Evolutionary conservation across 208 protist species (phyloP), one percentile per base, ranked within the genome.

Genomic region (Trichomonas vaginalis): DNA sequence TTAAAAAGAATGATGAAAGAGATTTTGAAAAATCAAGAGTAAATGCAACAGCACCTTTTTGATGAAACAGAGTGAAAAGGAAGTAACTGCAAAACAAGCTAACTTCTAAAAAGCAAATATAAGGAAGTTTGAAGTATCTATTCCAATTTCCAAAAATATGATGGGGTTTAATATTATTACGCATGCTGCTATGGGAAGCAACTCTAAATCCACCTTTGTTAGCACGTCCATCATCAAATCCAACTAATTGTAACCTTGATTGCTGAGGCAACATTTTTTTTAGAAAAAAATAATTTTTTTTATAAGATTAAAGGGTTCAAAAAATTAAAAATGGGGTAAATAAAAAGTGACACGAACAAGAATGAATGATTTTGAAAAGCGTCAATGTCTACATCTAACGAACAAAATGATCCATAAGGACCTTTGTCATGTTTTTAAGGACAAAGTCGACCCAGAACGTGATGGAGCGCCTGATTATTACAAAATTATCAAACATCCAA

Each of bases 401-500:
- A 83, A 12, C 0, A 83, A 83, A 83, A 83, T 83, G 79, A 35
- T 42, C 0, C 27, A 83, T 12, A 83, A 42, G 35, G 79, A 83
- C 27, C 79, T 83, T 32, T 83, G 79, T 42, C 35, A 42, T 17
- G 35, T 40, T 17, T 83, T 83, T 35, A 83, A 42, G 27, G 79
- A 83, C 35, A 83, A 42, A 83, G 79, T 83, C 35, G 79, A 83
- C 35, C 79, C 79, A 10, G 79, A 83, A 12, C 14, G 79, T 51
- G 86, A 92, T 32, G 45, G 42, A 42, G 92, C 92, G 39, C 92
- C 92, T 45, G 47, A 35, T 45, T 95, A 95, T 35, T 95, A 46
- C 49, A 47, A 70, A 6, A 39, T 95, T 45, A 40, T 95, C 27
- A 95, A 95, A 39, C 92, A 95, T 80, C 92, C 92, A 48, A 95